A percentile compares a stretch with the other conserved stretches of the same genome.
These are phyloP conservation scores for Juncus inflexus DNA, from an alignment of 176 grass and related monocot species.

Conservation along the genomic window DNA sequence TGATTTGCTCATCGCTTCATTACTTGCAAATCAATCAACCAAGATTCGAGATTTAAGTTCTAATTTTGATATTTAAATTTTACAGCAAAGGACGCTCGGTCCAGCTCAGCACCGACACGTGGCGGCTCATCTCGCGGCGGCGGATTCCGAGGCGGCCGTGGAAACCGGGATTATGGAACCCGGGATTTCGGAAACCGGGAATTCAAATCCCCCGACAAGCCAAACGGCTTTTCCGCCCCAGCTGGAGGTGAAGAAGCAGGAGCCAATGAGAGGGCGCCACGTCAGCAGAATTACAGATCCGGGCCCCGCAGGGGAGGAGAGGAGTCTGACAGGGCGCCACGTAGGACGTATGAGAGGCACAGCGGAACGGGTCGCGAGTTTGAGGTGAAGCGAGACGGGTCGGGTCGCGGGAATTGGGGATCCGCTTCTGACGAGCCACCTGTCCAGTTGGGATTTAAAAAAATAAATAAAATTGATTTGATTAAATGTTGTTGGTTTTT, in stretches of 20 bases:
- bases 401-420: slow-evolving; percentile 82
- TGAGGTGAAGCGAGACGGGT: slow-evolving; percentile 67
- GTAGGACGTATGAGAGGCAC: slow-evolving; percentile 68
- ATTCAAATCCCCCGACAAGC: slow-evolving; percentile 31
- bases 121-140: slow-evolving; percentile 66
- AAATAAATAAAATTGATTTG: background rate
- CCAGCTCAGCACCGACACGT: slow-evolving; percentile 28
- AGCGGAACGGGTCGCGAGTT: slow-evolving; percentile 69
- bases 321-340: slow-evolving; percentile 45
- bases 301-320: slow-evolving; percentile 51
- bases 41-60: background rate
- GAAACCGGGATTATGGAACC: slow-evolving; percentile 13
- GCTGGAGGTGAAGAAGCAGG: slow-evolving; percentile 37
- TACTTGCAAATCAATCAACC: background rate
- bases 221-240: slow-evolving; percentile 37
- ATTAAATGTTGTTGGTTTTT: background rate
- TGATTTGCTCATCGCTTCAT: slow-evolving; percentile 4
- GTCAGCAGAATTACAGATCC: slow-evolving; percentile 36
- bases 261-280: slow-evolving; percentile 44
- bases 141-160: slow-evolving; percentile 45
- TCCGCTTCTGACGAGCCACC: slow-evolving; percentile 44
- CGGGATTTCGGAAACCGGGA: slow-evolving; percentile 34
- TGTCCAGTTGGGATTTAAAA: slow-evolving; percentile 42
- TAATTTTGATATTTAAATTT: slow-evolving; percentile 10
- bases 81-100: slow-evolving; percentile 48